These are phyloP conservation scores for Triadica sebifera DNA, from an alignment of 345 rosid species.

Conservation along the genomic window DNA sequence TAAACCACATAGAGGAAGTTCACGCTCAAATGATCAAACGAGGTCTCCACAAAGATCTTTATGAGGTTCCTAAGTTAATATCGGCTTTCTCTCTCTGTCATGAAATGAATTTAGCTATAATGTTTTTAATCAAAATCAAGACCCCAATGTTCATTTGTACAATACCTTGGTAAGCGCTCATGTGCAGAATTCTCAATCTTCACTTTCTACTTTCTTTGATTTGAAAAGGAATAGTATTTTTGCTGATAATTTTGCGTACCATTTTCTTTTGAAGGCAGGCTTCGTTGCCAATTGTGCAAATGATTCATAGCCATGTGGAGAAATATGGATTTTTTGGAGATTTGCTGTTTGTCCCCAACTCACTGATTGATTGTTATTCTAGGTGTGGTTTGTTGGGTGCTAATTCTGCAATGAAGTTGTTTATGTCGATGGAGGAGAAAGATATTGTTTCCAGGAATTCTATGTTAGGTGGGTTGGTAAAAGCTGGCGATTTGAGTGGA, in stretches of 20 bases:
- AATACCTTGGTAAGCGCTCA: slow-evolving; percentile 69
- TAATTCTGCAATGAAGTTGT: slow-evolving; percentile 59
- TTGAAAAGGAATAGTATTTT: slow-evolving; percentile 56
- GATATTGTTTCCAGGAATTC: slow-evolving; percentile 86
- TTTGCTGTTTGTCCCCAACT: slow-evolving; percentile 79
- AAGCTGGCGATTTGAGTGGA: slow-evolving; percentile 50
- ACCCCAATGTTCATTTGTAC: slow-evolving; percentile 57
- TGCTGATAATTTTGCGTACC: slow-evolving; percentile 77
- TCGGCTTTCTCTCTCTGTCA: slow-evolving; percentile 67
- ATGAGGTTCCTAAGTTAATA: slow-evolving; percentile 65
- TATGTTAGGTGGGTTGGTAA: slow-evolving; percentile 60
- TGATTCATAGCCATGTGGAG: slow-evolving; percentile 66
- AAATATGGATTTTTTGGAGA: slow-evolving; percentile 68
- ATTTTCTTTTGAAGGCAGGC: slow-evolving; percentile 59
- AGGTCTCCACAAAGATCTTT: slow-evolving; percentile 53
- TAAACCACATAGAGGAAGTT: slow-evolving; percentile 60
- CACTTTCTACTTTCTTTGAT: slow-evolving; percentile 46
- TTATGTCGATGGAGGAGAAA: slow-evolving; percentile 46
- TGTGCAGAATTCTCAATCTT: slow-evolving; percentile 47
- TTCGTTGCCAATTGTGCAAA: slow-evolving; percentile 57
- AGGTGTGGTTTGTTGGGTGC: slow-evolving; percentile 67
- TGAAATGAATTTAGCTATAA: slow-evolving; percentile 49
- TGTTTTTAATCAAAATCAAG: slow-evolving; percentile 57
- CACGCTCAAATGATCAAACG: slow-evolving; percentile 71
- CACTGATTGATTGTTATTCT: slow-evolving; percentile 72